A percentile compares a stretch with the other conserved stretches of the same genome.
Conservation (phyloP, 345 rosid genomes). For the Limnanthes douglasii region DNA sequence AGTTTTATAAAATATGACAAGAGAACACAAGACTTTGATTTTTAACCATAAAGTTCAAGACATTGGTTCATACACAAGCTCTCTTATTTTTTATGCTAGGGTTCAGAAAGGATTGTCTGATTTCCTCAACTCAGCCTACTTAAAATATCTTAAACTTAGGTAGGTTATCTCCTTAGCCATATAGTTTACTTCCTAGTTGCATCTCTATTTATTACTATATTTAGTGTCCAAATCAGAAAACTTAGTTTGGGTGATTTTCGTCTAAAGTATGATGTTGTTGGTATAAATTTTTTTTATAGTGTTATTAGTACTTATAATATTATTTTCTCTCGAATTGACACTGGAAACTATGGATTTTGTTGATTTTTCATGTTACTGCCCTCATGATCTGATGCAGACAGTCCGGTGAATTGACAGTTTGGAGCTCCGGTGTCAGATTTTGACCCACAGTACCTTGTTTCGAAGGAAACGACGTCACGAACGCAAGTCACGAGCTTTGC, state of each 20-base stretch:
- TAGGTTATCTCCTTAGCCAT: conserved; percentile 39
- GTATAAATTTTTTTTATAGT: conserved; percentile 7
- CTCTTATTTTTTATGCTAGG: conserved; percentile 24
- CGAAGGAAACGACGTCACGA: too few relatives aligned
- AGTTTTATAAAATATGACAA: too few relatives aligned
- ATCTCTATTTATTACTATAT: conserved; percentile 16
- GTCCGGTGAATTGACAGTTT: too few relatives aligned
- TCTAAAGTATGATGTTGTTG: conserved; percentile 1
- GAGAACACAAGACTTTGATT: conserved; percentile 42
- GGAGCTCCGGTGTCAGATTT: too few relatives aligned
- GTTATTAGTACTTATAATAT: conserved; percentile 13
- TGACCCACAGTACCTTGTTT: too few relatives aligned
- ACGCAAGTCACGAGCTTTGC: too few relatives aligned
- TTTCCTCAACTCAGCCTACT: conserved; percentile 31
- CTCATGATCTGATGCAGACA: too few relatives aligned
- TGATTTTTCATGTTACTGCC: conserved; percentile 53
- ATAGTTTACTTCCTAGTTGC: conserved; percentile 19
- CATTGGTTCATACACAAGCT: conserved; percentile 24
- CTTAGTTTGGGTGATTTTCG: conserved; percentile 15
- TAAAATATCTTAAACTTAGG: conserved; percentile 48
- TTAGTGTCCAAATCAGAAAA: conserved; percentile 16
- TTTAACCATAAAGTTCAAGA: conserved; percentile 24
- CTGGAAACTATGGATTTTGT: conserved; percentile 33
- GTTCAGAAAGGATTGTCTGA: conserved; percentile 32
- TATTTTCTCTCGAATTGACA: conserved; percentile 19